Evolutionary conservation across 176 grass and related monocot species (phyloP).

Genomic region (Saccharum spontaneum): DNA sequence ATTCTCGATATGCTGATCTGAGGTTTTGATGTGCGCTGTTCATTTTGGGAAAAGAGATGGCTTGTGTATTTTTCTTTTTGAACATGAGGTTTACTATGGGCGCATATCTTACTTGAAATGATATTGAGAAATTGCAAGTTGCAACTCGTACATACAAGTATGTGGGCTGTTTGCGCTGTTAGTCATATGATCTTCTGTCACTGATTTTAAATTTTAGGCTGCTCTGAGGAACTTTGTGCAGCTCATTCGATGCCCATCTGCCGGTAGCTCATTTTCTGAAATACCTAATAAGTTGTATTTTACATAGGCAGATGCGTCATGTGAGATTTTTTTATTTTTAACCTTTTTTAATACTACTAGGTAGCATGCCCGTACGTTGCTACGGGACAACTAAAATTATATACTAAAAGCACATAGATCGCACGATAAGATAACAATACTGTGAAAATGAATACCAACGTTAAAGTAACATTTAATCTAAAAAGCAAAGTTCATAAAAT

Average conservation of each 20-base stretch:
- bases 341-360: too few species aligned
- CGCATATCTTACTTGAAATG: constrained; percentile 9
- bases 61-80: constrained; percentile 35
- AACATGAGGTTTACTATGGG: constrained; percentile 19
- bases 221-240: background rate
- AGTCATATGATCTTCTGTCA: background rate
- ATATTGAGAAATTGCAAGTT: background rate
- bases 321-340: background rate
- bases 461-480: too few species aligned
- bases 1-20: background rate
- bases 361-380: too few species aligned
- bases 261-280: background rate
- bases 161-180: background rate
- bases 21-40: constrained; percentile 31
- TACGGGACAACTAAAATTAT: too few species aligned
- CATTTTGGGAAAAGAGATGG: constrained; percentile 20
- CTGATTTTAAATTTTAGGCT: background rate
- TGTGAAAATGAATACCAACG: too few species aligned
- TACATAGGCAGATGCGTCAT: background rate
- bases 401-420: too few species aligned
- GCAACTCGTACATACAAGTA: background rate
- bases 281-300: background rate
- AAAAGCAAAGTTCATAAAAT: too few species aligned
- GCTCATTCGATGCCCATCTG: background rate
- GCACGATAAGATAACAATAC: too few species aligned